Base-by-base conservation (phyloP, 805 yeast genomes). In the Schwanniomyces vanrijiae region DNA sequence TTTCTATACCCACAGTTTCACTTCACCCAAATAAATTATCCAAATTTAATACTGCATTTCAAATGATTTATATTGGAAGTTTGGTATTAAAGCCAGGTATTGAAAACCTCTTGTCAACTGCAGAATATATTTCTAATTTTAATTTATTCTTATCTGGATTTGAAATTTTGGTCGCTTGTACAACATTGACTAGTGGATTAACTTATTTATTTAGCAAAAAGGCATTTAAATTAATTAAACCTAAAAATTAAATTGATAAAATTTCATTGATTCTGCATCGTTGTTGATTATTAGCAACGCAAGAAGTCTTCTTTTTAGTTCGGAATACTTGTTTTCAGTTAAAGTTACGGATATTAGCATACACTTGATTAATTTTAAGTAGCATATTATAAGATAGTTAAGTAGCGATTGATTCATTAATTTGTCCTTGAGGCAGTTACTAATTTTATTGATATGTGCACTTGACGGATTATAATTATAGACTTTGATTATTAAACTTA, bases 11-110 rank as follows among this genome's bases (percentile, higher is more conserved):
- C 3, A 84, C 90, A 20, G 96, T 90, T 0, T 89, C 88, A 48
- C 96, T 95, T 2, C 87, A 78, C 48, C 99, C 99, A 1, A 89
- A 95, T 4, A 70, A 76, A 33, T 81, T 95, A 20, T 90, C 96
- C 10, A 92, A 92, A 62, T 77, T 83, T 65, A 94, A 94, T 68
- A 94, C 99, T 0, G 89, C 84, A 1, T 77, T 94, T 50, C 99
- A 94, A 64, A 92, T 94, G 97, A 61, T 88, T 2, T 91, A 91
- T 56, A 78, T 94, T 38, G 96, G 76, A 6, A 68, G 71, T 24
- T 60, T 71, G 50, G 74, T 73, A 11, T 52, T 69, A 29, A 56
- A 55, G 43, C 75, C 73, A 0, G 68, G 60, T 14, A 46, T 69
- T 24, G 73, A 68, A 37, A 38, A 51, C 22, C 40, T 59, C 31